phyloP scores from a whole-genome alignment of 257 asterid species.

The Ilex aquifolium region DNA sequence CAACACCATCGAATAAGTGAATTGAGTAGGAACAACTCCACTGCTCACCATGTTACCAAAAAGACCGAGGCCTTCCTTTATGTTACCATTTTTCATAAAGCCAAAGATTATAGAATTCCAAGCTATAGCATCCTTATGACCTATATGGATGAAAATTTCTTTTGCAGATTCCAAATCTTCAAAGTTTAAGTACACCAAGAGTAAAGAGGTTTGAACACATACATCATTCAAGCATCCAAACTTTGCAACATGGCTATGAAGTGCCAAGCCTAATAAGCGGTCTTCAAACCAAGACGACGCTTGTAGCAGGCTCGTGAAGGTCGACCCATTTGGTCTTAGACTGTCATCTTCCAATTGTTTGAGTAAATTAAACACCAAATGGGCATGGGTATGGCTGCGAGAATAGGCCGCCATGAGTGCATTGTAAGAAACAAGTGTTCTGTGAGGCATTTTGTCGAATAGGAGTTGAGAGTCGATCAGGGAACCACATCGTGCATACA shows the following conservation, averaged over 20 bases:
- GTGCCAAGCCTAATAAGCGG: constrained; percentile 31
- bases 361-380: constrained; percentile 34
- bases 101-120: constrained; percentile 69
- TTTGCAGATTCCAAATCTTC: constrained; percentile 42
- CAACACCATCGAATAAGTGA: constrained; percentile 66
- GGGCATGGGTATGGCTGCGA: constrained; percentile 29
- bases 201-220: constrained; percentile 55
- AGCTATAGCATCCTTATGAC: constrained; percentile 48
- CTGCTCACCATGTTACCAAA: constrained; percentile 37
- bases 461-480: constrained; percentile 35
- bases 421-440: constrained; percentile 68
- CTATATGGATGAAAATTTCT: constrained; percentile 38
- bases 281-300: constrained; percentile 47
- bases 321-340: constrained; percentile 48
- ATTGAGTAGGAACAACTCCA: constrained; percentile 38
- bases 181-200: constrained; percentile 62
- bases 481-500: constrained; percentile 72
- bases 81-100: constrained; percentile 44
- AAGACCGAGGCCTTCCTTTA: constrained; percentile 36
- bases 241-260: constrained; percentile 53
- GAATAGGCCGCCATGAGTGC: constrained; percentile 63
- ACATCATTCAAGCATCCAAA: constrained; percentile 42
- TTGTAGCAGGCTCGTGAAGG: constrained; percentile 63
- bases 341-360: constrained; percentile 30
- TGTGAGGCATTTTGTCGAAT: constrained; percentile 80